Evolutionary conservation across 148 eudicot genomes (phyloP), one percentile per base, ranked within the genome.

Genomic region (Simmondsia chinensis): DNA sequence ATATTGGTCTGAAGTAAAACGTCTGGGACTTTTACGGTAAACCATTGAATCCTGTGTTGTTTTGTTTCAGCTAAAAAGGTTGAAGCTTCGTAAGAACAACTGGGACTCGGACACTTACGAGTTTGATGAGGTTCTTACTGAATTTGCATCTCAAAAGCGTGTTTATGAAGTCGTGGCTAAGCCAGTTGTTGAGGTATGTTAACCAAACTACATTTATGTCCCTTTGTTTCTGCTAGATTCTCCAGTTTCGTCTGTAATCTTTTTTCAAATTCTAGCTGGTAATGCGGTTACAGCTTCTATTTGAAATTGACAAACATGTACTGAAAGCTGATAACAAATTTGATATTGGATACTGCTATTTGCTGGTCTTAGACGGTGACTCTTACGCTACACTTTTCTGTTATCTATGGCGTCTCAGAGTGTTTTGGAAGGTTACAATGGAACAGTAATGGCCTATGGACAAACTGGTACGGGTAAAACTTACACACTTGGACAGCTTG

Each of bases 381-480:
- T 45, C 4, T 28, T 28, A 5, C 9, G 6, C 9, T 28, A 28
- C 31, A 5, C 7, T 10, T 30, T 7, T 57, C 15, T 25, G 22
- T 20, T 4, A 34, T 31, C 19, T 13, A 35, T 57, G 14, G 27
- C 43, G 16, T 59, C 30, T 34, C 87, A 87, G 96, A 82, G 96
- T 73, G 87, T 87, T 53, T 60, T 87, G 52, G 93, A 79, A 38
- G 96, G 96, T 50, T 87, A 82, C 67, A 87, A 87, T 55, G 96
- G 96, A 46, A 87, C 96, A 33, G 73, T 87, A 32, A 87, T 87
- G 96, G 93, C 96, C 16, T 82, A 82, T 63, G 96, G 96, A 36
- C 96, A 87, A 71, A 87, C 96, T 52, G 96, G 96, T 36, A 87
- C 96, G 3, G 96, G 96, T 9, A 87, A 87, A 71, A 82, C 96